These are phyloP conservation scores for Pistacia atlantica DNA, from an alignment of 345 rosid species.

Conservation along the genomic window DNA sequence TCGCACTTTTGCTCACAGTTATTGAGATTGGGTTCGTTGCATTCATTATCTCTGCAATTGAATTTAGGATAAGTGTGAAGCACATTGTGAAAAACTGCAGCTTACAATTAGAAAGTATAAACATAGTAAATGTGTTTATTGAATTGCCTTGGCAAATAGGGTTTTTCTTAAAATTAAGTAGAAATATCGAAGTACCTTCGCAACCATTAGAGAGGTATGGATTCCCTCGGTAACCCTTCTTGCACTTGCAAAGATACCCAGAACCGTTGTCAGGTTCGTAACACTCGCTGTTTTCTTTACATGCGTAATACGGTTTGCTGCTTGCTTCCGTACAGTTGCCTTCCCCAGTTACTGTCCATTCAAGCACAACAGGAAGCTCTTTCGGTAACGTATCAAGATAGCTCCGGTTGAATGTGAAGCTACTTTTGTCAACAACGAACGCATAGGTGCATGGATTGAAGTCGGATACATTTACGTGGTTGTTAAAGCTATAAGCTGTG, in stretches of 20 bases:
- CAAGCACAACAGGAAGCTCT: constrained; percentile 10
- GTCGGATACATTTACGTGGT: neutral
- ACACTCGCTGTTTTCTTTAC: constrained; percentile 19
- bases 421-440: constrained; percentile 27
- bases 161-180: no score
- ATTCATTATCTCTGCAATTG: constrained; percentile 18
- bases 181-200: no score
- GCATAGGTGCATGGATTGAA: constrained; percentile 32
- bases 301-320: neutral
- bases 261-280: neutral
- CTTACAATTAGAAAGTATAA: no score
- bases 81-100: neutral
- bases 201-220: constrained; percentile 18
- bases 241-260: constrained; percentile 35
- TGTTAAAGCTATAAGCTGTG: neutral
- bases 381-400: neutral
- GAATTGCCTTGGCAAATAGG: no score
- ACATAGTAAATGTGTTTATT: no score
- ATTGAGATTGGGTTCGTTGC: neutral
- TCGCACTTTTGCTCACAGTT: neutral
- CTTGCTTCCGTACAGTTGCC: neutral
- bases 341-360: constrained; percentile 13
- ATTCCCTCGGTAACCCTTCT: constrained; percentile 31
- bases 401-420: neutral
- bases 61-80: neutral